phyloP scores from a whole-genome alignment of 805 yeast genomes.

The Suhomyces sp. region DNA sequence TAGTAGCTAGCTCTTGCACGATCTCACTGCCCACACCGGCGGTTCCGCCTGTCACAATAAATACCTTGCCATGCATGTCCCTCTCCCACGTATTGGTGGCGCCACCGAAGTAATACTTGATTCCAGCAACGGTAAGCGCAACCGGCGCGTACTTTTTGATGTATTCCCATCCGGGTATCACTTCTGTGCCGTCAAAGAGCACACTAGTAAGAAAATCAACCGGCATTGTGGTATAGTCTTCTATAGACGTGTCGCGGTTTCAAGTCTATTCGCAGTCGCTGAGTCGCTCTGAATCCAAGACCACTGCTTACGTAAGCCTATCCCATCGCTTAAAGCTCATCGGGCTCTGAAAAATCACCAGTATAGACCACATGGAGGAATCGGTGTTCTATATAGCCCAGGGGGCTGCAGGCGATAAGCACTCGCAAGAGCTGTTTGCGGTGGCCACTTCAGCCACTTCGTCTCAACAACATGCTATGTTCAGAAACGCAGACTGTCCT shows the following conservation, averaged over 20 bases:
- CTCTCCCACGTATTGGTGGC: conserved; percentile 86
- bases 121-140: conserved; percentile 19
- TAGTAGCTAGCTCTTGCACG: conserved; percentile 66
- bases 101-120: conserved; percentile 79
- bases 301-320: background rate
- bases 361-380: conserved; percentile 44
- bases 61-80: conserved; percentile 87
- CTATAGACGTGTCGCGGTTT: background rate
- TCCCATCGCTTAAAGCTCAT: background rate
- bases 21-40: conserved; percentile 83
- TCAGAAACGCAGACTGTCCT: conserved; percentile 51
- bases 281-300: no score
- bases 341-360: background rate
- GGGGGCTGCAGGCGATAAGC: conserved; percentile 44
- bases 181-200: conserved; percentile 66
- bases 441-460: conserved; percentile 44
- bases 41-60: conserved; percentile 87
- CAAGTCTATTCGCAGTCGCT: background rate
- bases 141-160: conserved; percentile 57
- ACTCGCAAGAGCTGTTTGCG: conserved; percentile 42
- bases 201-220: conserved; percentile 72
- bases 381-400: conserved; percentile 45
- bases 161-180: conserved; percentile 70
- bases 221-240: conserved; percentile 57
- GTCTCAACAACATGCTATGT: conserved; percentile 47